These are phyloP conservation scores for Nematocida minor DNA, from an alignment of 371 early-diverging fungal genomes.

Conservation along the genomic window DNA sequence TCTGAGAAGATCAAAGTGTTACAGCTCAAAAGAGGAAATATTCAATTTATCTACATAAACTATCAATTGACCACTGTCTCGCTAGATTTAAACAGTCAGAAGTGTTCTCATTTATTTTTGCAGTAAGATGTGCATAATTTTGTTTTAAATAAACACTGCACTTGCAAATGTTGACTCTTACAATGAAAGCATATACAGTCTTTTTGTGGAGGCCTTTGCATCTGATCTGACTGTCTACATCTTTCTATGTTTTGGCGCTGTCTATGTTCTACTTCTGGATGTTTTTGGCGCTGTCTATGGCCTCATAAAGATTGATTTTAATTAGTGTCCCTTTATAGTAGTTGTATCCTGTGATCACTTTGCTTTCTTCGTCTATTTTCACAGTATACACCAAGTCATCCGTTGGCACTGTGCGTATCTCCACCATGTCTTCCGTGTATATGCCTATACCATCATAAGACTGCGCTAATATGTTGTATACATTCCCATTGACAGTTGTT, in stretches of 20 bases:
- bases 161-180: too few species aligned
- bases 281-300: too few species aligned
- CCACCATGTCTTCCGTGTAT: background rate
- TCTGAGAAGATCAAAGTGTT: background rate
- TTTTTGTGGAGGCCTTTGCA: too few species aligned
- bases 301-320: too few species aligned
- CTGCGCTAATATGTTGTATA: slow-evolving; percentile 18
- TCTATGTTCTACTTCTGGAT: too few species aligned
- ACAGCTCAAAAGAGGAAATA: background rate
- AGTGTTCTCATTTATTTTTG: too few species aligned
- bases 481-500: background rate
- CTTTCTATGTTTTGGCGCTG: too few species aligned
- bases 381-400: slow-evolving; percentile 30
- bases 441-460: slow-evolving; percentile 41
- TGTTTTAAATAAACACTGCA: too few species aligned
- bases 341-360: background rate
- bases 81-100: background rate
- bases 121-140: too few species aligned
- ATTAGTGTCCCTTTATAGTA: slow-evolving; percentile 37
- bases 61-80: background rate
- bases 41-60: background rate
- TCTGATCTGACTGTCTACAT: too few species aligned
- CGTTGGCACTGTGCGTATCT: background rate
- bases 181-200: too few species aligned
- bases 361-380: background rate